Evolutionary conservation across 768 basidiomycete species (phyloP).

Genomic region (Calocera cornea): DNA sequence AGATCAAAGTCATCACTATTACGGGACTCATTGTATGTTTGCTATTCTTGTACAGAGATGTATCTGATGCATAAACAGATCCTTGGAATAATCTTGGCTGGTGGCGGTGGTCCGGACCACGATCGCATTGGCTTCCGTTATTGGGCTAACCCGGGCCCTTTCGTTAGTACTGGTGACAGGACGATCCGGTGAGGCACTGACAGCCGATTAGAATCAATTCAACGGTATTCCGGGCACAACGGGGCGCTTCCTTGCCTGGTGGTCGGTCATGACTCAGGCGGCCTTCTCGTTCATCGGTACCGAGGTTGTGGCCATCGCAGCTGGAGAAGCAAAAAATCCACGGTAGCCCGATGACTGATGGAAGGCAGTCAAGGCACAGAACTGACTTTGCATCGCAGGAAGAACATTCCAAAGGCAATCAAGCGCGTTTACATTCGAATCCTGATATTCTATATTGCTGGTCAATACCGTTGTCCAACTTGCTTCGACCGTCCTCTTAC

Average conservation of each 20-base stretch:
- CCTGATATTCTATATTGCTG: background rate
- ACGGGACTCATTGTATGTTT: conserved; percentile 44
- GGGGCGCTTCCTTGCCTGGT: conserved; percentile 50
- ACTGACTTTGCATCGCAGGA: background rate
- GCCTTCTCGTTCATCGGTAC: conserved; percentile 47
- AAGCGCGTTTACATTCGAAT: conserved; percentile 26
- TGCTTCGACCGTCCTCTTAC: no score
- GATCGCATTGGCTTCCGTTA: conserved; percentile 25
- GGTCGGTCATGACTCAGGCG: conserved; percentile 48
- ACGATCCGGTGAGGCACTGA: no score
- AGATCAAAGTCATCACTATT: conserved; percentile 30
- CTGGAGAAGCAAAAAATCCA: conserved; percentile 33
- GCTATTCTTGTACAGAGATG: background rate
- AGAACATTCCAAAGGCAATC: conserved; percentile 30
- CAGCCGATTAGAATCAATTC: conserved; percentile 31
- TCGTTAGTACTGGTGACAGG: no score
- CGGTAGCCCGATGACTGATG: conserved; percentile 14
- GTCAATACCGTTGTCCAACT: no score
- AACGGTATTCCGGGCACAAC: conserved; percentile 35
- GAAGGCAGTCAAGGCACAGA: background rate
- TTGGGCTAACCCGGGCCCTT: conserved; percentile 42
- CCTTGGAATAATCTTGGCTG: conserved; percentile 24
- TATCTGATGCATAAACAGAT: background rate
- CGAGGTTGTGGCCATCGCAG: conserved; percentile 32
- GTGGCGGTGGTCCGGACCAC: conserved; percentile 26